Evolutionary conservation across 345 rosid species (phyloP), one percentile per base, ranked within the genome.

Genomic region (Clausena lansium): DNA sequence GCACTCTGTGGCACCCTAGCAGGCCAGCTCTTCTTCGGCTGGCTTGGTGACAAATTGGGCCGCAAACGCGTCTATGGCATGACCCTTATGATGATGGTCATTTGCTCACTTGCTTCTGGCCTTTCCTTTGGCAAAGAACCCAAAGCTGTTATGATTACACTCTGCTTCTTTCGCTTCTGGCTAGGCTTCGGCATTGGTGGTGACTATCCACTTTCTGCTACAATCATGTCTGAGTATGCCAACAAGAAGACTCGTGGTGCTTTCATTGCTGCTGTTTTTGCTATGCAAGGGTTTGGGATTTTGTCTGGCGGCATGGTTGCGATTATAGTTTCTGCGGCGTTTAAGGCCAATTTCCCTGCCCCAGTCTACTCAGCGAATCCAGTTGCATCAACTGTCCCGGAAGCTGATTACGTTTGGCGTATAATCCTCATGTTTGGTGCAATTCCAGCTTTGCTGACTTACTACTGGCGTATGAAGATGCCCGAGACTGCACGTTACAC

Each of bases 401-500:
- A 91, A 77, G 91, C 94, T 2, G 94, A 93, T 78, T 87, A 77
- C 69, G 87, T 87, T 35, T 93, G 96, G 96, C 84, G 98, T 60
- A 81, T 88, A 20, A 79, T 91, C 25, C 24, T 93, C 55, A 93
- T 93, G 91, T 67, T 91, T 5, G 98, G 98, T 2, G 93, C 98
- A 11, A 0, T 93, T 62, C 94, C 96, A 0, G 94, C 98, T 39
- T 71, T 68, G 0, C 73, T 93, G 28, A 91, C 98, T 24, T 91
- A 86, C 80, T 91, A 90, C 78, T 93, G 89, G 93, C 80, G 92
- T 4, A 83, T 85, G 89, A 84, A 89, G 86, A 93, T 93, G 94
- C 95, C 98, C 0, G 98, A 91, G 85, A 93, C 98, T 0, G 94
- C 98, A 32, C 92, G 93, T 9, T 93, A 91, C 90, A 90, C 98